Evolutionary conservation across 148 eudicot genomes (phyloP).

Genomic region (Persicaria tinctoria): DNA sequence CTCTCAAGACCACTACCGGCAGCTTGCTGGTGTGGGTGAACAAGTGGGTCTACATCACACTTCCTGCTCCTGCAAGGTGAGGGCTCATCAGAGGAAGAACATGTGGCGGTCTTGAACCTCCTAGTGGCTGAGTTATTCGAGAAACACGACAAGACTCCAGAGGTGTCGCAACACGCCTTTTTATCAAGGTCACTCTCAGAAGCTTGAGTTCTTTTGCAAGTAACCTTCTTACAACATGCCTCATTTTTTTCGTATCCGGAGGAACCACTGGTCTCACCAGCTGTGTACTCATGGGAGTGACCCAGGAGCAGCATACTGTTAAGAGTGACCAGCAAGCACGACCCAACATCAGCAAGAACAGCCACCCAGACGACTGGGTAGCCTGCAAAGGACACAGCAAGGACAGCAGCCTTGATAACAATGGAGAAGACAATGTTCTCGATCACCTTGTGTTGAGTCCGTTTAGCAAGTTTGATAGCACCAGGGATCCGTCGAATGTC

Average conservation of each 20-base stretch:
- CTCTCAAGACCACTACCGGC: not conserved
- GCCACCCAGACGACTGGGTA: constrained; percentile 92
- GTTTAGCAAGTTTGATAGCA: constrained; percentile 48
- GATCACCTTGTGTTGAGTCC: constrained; percentile 43
- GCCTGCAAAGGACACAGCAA: constrained; percentile 59
- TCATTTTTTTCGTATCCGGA: constrained; percentile 18
- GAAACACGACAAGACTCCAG: not conserved
- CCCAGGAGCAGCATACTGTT: constrained; percentile 82
- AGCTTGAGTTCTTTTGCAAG: not conserved
- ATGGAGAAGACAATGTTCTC: constrained; percentile 66
- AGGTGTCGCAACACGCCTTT: not conserved
- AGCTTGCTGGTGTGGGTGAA: not conserved
- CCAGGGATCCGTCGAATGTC: constrained; percentile 65
- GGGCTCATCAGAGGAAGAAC: too few species aligned
- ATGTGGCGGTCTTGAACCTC: too few species aligned
- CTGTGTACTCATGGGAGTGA: constrained; percentile 17
- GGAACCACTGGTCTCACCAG: constrained; percentile 18
- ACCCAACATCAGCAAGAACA: constrained; percentile 70
- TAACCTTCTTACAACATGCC: constrained; percentile 20
- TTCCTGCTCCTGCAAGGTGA: too few species aligned
- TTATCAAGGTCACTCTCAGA: not conserved
- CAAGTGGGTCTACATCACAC: too few species aligned
- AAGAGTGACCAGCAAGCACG: constrained; percentile 64
- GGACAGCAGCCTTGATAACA: constrained; percentile 46
- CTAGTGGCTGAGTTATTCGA: too few species aligned